Evolutionary conservation across 768 basidiomycete species (phyloP).

Genomic region (Suillus subluteus): DNA sequence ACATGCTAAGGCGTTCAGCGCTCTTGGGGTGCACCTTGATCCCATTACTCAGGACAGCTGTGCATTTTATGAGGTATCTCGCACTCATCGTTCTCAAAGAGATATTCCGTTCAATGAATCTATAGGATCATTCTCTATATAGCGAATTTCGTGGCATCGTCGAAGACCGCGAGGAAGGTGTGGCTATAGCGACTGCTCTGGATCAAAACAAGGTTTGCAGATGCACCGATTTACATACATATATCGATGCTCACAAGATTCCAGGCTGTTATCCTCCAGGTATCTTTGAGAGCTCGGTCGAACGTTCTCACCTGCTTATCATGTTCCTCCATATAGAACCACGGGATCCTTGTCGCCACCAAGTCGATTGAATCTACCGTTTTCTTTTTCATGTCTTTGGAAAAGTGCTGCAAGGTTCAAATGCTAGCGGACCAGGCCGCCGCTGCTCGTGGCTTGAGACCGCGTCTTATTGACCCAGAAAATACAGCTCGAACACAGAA

Average conservation of each 20-base stretch:
- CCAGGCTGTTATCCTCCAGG: slow-evolving; percentile 29
- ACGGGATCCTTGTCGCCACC: slow-evolving; percentile 30
- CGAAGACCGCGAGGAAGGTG: slow-evolving; percentile 34
- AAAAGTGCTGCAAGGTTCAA: slow-evolving; percentile 36
- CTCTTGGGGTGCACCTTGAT: slow-evolving; percentile 35
- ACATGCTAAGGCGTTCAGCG: slow-evolving; percentile 42
- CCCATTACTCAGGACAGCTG: slow-evolving; percentile 40
- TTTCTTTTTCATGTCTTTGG: slow-evolving; percentile 28
- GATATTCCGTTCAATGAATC: not conserved
- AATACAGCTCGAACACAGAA: slow-evolving; percentile 30
- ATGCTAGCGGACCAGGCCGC: slow-evolving; percentile 34
- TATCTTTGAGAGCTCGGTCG: not conserved
- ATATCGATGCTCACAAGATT: not conserved
- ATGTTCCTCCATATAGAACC: slow-evolving; percentile 22
- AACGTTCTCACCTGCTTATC: not conserved
- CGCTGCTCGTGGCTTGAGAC: slow-evolving; percentile 18
- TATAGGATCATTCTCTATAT: slow-evolving; percentile 35
- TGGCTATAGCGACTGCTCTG: slow-evolving; percentile 32
- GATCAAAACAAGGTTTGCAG: slow-evolving; percentile 28
- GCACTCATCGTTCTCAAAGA: not conserved
- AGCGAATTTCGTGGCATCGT: slow-evolving; percentile 41
- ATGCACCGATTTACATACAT: not conserved
- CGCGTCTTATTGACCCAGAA: slow-evolving; percentile 19
- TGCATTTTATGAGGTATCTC: slow-evolving; percentile 34
- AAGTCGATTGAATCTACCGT: slow-evolving; percentile 29